A percentile compares a stretch with the other conserved stretches of the same genome.
Conservation (phyloP, 352 stramenopile species). For the Phytopythium delawarense region DNA sequence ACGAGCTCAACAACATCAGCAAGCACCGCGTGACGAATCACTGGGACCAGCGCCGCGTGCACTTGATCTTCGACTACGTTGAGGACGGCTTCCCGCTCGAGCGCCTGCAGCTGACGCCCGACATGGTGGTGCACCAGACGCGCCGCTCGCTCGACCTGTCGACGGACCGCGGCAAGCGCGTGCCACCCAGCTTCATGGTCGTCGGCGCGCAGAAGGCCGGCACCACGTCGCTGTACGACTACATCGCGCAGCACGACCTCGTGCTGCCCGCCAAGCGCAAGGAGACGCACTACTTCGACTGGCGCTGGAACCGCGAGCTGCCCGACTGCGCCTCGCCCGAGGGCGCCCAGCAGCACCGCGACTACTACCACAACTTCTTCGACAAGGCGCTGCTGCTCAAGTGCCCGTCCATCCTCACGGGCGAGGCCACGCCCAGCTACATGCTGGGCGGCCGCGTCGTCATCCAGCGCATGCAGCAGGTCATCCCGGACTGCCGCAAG, state of each 20-base stretch:
- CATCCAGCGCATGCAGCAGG: conserved; percentile 70
- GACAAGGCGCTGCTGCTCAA: conserved; percentile 74
- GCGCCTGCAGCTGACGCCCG: conserved; percentile 73
- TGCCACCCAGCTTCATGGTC: conserved; percentile 92
- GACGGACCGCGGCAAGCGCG: conserved; percentile 65
- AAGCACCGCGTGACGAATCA: conserved; percentile 95
- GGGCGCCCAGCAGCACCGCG: conserved; percentile 49
- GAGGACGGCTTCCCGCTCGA: conserved; percentile 69
- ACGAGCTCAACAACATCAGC: conserved; percentile 99
- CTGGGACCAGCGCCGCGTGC: conserved; percentile 88
- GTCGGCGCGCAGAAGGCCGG: conserved; percentile 96
- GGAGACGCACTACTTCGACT: conserved; percentile 99
- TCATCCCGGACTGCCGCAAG: conserved; percentile 79
- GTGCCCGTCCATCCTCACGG: conserved; percentile 90
- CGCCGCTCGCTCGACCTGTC: conserved; percentile 93
- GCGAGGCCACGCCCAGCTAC: conserved; percentile 92
- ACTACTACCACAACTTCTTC: conserved; percentile 85
- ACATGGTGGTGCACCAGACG: conserved; percentile 94
- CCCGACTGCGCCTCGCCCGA: conserved; percentile 45
- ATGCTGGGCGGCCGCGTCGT: conserved; percentile 75
- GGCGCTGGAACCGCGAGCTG: conserved; percentile 91
- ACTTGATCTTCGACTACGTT: conserved; percentile 99
- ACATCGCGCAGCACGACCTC: conserved; percentile 96
- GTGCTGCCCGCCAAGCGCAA: conserved; percentile 88
- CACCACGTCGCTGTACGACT: conserved; percentile 97